Conservation (phyloP, 2,329 filamentous ascomycete species). For the Cryphonectria carpinicola region DNA sequence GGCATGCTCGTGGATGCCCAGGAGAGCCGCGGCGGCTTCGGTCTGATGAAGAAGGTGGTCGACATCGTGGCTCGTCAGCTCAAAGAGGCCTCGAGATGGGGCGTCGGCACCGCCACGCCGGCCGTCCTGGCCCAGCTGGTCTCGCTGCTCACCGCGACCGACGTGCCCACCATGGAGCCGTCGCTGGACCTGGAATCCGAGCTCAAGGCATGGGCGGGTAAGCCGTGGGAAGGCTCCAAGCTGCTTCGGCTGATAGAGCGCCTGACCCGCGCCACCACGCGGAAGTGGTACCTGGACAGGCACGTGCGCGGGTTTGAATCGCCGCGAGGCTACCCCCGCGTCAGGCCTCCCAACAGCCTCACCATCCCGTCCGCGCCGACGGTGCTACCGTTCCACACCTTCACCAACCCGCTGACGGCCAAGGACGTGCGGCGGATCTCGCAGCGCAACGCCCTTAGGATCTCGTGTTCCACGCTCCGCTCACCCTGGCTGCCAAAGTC, state of each 20-base stretch:
- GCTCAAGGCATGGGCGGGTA: slow-evolving; percentile 66
- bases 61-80: slow-evolving; percentile 90
- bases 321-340: slow-evolving; percentile 67
- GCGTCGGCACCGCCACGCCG: slow-evolving; percentile 68
- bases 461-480: slow-evolving; percentile 86
- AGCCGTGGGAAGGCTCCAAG: slow-evolving; percentile 86
- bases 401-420: slow-evolving; percentile 90
- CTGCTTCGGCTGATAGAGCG: slow-evolving; percentile 84
- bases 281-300: slow-evolving; percentile 83
- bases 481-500: slow-evolving; percentile 82
- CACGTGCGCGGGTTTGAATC: neutral
- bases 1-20: slow-evolving; percentile 81
- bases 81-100: slow-evolving; percentile 84
- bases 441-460: slow-evolving; percentile 89
- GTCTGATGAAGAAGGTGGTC: slow-evolving; percentile 88
- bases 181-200: slow-evolving; percentile 45
- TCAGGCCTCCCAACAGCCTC: slow-evolving; percentile 72
- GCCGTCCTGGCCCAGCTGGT: slow-evolving; percentile 55
- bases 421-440: slow-evolving; percentile 93
- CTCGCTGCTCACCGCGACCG: slow-evolving; percentile 49
- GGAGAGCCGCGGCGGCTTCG: slow-evolving; percentile 63
- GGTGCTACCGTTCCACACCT: slow-evolving; percentile 95
- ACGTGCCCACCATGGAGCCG: slow-evolving; percentile 40
- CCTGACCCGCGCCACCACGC: slow-evolving; percentile 74
- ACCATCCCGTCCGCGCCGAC: slow-evolving; percentile 87